Percentiles rank a stretch among this genome's conserved stretches.
Conservation (phyloP, 2,329 filamentous ascomycete species). For the Neofusicoccum laricinum region DNA sequence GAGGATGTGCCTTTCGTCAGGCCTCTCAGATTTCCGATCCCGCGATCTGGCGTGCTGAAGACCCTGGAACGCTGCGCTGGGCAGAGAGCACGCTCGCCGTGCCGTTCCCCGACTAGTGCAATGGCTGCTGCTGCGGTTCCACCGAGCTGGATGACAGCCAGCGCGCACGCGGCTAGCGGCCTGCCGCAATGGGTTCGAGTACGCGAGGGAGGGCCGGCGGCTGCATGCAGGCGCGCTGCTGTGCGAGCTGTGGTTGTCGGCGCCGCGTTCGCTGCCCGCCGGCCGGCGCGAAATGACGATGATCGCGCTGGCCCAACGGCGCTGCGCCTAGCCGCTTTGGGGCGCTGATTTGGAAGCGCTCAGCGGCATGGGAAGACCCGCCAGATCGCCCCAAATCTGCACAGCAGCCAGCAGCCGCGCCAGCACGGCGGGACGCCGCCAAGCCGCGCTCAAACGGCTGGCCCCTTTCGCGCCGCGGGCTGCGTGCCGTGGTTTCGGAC, state of each 20-base stretch:
- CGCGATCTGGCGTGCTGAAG: constrained; percentile 16
- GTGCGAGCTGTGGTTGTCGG: constrained; percentile 13
- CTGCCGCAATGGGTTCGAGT: constrained; percentile 6
- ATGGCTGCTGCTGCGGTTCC: constrained; percentile 16
- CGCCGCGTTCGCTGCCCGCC: background rate
- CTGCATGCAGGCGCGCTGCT: constrained; percentile 6
- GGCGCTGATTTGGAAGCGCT: constrained; percentile 10
- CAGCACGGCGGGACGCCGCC: constrained; percentile 5
- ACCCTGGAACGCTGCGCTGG: constrained; percentile 12
- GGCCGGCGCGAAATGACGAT: constrained; percentile 9
- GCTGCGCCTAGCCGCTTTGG: background rate
- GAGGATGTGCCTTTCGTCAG: constrained; percentile 15
- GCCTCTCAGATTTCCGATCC: constrained; percentile 12
- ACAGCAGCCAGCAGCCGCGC: constrained; percentile 12
- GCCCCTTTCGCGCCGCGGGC: constrained; percentile 6
- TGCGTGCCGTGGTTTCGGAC: constrained; percentile 13
- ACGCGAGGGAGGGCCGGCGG: constrained; percentile 11
- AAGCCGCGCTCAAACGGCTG: constrained; percentile 13
- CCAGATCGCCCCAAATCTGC: constrained; percentile 13
- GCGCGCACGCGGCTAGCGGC: constrained; percentile 8
- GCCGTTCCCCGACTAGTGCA: constrained; percentile 16
- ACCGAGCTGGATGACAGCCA: constrained; percentile 13
- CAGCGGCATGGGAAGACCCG: constrained; percentile 11
- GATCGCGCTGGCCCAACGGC: constrained; percentile 5
- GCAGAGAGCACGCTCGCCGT: constrained; percentile 7